A percentile compares a stretch with the other conserved stretches of the same genome.
Conservation (phyloP, 108 stramenopile species). For the Phaeodactylum tricornutum region DNA sequence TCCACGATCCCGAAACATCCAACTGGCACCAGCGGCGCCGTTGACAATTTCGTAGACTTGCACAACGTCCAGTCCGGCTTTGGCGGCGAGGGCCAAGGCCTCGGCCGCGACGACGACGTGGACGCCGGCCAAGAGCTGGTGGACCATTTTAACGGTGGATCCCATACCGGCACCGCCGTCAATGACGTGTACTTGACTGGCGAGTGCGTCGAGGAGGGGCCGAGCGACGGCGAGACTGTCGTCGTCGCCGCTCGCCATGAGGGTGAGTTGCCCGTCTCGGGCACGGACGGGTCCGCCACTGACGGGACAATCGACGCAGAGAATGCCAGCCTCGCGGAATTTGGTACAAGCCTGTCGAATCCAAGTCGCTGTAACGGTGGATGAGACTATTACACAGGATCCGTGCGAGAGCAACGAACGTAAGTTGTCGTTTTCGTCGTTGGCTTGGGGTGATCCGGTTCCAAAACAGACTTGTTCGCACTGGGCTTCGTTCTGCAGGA, state of each 20-base stretch:
- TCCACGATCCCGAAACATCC: conserved; percentile 79
- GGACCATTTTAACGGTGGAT: conserved; percentile 63
- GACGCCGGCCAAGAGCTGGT: conserved; percentile 71
- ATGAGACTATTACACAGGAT: conserved; percentile 49
- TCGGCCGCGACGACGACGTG: conserved; percentile 65
- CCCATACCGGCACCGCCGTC: conserved; percentile 60
- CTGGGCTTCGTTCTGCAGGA: conserved; percentile 62
- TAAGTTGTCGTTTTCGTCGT: conserved; percentile 12
- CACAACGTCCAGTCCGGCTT: conserved; percentile 55
- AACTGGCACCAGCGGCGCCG: conserved; percentile 59
- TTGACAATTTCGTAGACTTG: conserved; percentile 66
- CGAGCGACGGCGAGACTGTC: conserved; percentile 11
- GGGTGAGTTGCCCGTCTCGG: conserved; percentile 43
- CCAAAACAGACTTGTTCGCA: conserved; percentile 51
- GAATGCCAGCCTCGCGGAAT: conserved; percentile 25
- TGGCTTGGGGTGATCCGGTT: background rate
- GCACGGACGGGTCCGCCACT: conserved; percentile 66
- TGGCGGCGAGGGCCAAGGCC: conserved; percentile 55
- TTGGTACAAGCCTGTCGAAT: conserved; percentile 17
- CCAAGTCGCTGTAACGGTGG: conserved; percentile 62
- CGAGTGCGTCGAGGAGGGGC: conserved; percentile 46
- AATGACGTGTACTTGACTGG: conserved; percentile 38
- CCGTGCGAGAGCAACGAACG: conserved; percentile 17
- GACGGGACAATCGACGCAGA: conserved; percentile 59
- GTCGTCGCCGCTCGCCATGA: conserved; percentile 47